A percentile compares a stretch with the other conserved stretches of the same genome.
Conservation (phyloP, 257 asterid species). For the Primulina huaijiensis region DNA sequence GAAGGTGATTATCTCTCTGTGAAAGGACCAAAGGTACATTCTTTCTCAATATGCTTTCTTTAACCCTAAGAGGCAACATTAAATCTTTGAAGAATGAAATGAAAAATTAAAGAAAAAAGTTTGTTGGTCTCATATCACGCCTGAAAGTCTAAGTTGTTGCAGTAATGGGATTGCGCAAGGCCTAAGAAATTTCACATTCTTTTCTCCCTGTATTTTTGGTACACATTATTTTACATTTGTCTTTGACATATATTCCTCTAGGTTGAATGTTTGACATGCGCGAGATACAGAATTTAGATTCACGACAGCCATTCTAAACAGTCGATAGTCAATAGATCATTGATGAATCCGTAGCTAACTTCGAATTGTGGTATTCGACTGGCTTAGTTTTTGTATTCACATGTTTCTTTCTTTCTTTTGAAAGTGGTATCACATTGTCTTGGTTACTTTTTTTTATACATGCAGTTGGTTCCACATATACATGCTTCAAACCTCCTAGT, state of each 20-base stretch:
- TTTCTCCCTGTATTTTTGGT: neutral
- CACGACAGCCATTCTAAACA: neutral
- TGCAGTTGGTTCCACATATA: neutral
- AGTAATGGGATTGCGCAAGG: neutral
- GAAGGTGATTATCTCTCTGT: constrained; percentile 87
- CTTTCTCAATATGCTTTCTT: constrained; percentile 12
- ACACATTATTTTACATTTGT: neutral
- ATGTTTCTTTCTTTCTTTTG: neutral
- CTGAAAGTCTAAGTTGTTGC: neutral
- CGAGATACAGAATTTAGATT: neutral
- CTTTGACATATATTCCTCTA: neutral
- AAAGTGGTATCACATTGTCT: constrained; percentile 9
- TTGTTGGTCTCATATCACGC: neutral
- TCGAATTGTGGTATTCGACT: constrained; percentile 2
- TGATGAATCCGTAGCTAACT: constrained; percentile 1
- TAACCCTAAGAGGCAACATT: neutral
- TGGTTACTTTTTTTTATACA: constrained; percentile 9
- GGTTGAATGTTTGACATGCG: neutral
- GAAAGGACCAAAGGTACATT: constrained; percentile 92
- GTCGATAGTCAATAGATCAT: neutral
- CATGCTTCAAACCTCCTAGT: constrained; percentile 15
- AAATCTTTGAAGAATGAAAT: neutral
- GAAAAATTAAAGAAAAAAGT: neutral
- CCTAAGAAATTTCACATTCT: neutral
- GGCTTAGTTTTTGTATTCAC: constrained; percentile 6